A percentile compares a stretch with the other conserved stretches of the same genome.
phyloP scores from a whole-genome alignment of 1,284 basidiomycete species.

The Bondarzewia mesenterica region DNA sequence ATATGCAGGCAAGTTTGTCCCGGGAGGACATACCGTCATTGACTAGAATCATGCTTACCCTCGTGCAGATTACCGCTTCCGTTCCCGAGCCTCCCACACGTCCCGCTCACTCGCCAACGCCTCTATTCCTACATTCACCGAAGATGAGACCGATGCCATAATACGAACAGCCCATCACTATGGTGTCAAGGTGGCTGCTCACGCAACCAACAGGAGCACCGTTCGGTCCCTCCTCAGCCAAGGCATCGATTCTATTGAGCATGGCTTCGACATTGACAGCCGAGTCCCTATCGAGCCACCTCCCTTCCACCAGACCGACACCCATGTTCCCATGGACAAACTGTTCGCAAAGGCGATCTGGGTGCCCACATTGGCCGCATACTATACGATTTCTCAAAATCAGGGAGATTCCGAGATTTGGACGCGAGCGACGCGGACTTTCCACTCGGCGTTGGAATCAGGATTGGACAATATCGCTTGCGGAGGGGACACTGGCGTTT shows the following conservation, averaged over 20 bases:
- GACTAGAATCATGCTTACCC: not conserved
- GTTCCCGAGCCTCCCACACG: conserved; percentile 32
- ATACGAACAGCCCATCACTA: conserved; percentile 42
- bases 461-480: conserved; percentile 43
- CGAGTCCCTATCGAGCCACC: conserved; percentile 18
- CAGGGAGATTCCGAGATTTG: conserved; percentile 24
- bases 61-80: conserved; percentile 43
- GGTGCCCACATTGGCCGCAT: conserved; percentile 55
- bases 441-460: conserved; percentile 34
- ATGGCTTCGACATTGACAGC: conserved; percentile 29
- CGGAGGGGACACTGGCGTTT: conserved; percentile 58
- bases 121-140: conserved; percentile 37
- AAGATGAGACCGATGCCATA: conserved; percentile 41
- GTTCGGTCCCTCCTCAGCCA: conserved; percentile 22
- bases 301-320: not conserved
- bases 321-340: not conserved
- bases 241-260: conserved; percentile 43
- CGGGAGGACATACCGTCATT: not conserved
- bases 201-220: conserved; percentile 33
- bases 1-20: conserved; percentile 34
- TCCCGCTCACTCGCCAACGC: conserved; percentile 27
- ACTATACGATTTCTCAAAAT: conserved; percentile 25
- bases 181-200: conserved; percentile 55
- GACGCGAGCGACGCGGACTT: conserved; percentile 31
- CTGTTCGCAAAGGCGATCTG: conserved; percentile 27